These are phyloP conservation scores for Diospyros lotus DNA, from an alignment of 148 eudicot species.

Conservation along the genomic window DNA sequence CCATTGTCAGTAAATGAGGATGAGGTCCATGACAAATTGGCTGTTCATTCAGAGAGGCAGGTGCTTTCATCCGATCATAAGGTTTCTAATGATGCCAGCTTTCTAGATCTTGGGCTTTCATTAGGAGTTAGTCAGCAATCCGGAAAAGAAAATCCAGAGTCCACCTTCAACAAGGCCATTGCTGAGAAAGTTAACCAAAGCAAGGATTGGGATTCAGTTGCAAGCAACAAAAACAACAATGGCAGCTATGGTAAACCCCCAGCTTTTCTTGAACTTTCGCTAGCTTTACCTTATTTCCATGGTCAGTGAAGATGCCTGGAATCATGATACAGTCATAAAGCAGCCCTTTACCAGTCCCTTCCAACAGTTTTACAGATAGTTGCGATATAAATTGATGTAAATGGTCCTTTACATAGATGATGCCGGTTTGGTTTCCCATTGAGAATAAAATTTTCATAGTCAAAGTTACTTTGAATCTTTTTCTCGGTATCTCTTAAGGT, in stretches of 20 bases:
- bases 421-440: too few relatives aligned
- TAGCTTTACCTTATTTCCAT: background rate
- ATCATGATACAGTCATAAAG: background rate
- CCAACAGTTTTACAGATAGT: too few relatives aligned
- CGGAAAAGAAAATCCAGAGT: background rate
- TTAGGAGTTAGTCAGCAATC: background rate
- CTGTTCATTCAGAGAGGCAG: background rate
- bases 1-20: too few relatives aligned
- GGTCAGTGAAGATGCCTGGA: background rate
- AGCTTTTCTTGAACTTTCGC: background rate
- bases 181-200: background rate
- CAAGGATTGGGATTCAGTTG: background rate
- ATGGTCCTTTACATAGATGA: too few relatives aligned
- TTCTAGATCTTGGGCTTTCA: constrained; percentile 8
- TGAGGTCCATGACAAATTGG: too few relatives aligned
- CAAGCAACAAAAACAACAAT: background rate
- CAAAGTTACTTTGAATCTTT: too few relatives aligned
- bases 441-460: too few relatives aligned
- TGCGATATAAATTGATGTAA: too few relatives aligned
- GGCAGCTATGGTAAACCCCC: background rate
- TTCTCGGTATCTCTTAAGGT: too few relatives aligned
- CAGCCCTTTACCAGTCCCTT: background rate
- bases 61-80: background rate
- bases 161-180: background rate
- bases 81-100: background rate